Evolutionary conservation across 1,139 yeast species (phyloP), one percentile per base, ranked within the genome.

Genomic region (Debaryomycetaceae sp.): DNA sequence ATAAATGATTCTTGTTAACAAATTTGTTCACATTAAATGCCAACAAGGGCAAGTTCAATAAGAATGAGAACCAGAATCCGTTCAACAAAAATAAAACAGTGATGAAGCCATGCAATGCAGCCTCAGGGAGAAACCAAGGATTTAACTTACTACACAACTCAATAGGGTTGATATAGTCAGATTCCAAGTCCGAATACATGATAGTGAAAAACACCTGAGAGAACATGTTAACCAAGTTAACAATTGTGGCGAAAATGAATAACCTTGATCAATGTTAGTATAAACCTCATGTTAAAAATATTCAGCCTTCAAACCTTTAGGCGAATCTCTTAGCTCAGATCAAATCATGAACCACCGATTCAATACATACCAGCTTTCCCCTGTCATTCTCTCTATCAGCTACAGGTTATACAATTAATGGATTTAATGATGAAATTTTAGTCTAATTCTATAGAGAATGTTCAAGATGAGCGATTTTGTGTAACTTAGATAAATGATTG

Each of bases 151-250:
- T 89, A 74, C 99, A 93, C 57, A 93, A 78, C 67, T 95, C 99
- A 63, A 93, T 90, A 42, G 98, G 98, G 66, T 93, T 93, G 73
- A 91, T 89, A 72, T 90, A 91, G 64, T 91, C 98, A 58, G 93
- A 87, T 69, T 90, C 97, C 65, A 90, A 77, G 68, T 91, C 98
- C 53, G 95, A 87, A 73, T 85, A 90, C 84, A 88, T 83, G 65
- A 90, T 88, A 38, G 96, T 88, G 76, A 90, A 89, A 68, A 86
- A 91, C 45, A 90, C 97, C 70, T 90, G 97, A 31, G 87, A 75
- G 62, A 91, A 90, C 70, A 91, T 76, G 76, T 87, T 89, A 56
- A 85, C 80, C 50, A 95, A 95, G 69, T 91, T 91, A 53, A 83
- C 76, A 50, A 90, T 63, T 44, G 90, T 95, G n/a, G 97, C 91